phyloP scores from a whole-genome alignment of 129 eudicot genomes.

The Arctium lappa region DNA sequence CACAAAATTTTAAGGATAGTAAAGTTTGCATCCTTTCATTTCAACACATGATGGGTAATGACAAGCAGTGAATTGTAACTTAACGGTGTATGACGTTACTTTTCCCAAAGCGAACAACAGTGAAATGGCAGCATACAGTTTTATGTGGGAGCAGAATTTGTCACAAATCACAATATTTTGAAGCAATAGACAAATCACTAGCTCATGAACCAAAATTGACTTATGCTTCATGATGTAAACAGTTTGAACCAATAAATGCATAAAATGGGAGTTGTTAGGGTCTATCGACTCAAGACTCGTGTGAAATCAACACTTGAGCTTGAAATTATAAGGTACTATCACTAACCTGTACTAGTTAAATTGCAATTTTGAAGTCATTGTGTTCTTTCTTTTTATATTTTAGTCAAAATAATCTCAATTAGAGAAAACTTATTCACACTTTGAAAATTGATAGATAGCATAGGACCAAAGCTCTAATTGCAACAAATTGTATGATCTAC shows the following conservation, averaged over 20 bases:
- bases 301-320: too few species aligned
- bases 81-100: background rate
- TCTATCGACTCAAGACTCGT: background rate
- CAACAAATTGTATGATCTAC: too few species aligned
- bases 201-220: background rate
- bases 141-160: background rate
- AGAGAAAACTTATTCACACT: too few species aligned
- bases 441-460: too few species aligned
- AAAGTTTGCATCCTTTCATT: background rate
- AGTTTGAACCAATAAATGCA: background rate
- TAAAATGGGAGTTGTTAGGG: background rate
- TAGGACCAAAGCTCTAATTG: too few species aligned
- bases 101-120: background rate
- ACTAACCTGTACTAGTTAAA: too few species aligned
- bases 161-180: background rate
- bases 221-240: background rate
- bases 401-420: too few species aligned
- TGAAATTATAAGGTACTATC: too few species aligned
- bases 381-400: too few species aligned
- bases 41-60: background rate
- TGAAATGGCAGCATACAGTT: background rate
- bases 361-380: too few species aligned
- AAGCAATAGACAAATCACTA: background rate
- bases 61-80: background rate
- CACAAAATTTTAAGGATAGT: background rate